Conservation (phyloP, 176 grass and related monocot species). For the Tillandsia leiboldiana region DNA sequence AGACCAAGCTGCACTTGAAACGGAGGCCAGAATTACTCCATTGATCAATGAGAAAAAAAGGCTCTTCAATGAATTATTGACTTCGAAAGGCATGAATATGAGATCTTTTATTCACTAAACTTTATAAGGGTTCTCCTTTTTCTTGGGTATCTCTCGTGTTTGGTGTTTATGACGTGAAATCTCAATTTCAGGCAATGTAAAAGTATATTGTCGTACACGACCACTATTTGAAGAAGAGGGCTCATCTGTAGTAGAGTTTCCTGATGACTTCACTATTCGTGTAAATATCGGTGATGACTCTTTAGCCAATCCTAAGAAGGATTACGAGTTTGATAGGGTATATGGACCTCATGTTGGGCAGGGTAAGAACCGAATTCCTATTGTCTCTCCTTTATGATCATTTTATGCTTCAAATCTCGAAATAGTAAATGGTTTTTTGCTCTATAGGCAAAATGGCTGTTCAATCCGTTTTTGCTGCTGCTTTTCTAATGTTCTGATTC, state of each 20-base stretch:
- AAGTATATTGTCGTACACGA: conserved; percentile 82
- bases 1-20: conserved; percentile 98
- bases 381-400: conserved; percentile 10
- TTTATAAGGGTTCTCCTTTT: conserved; percentile 17
- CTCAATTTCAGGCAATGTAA: conserved; percentile 71
- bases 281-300: conserved; percentile 88
- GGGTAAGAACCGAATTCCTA: conserved; percentile 39
- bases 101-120: conserved; percentile 9
- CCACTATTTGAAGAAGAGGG: conserved; percentile 88
- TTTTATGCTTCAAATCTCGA: not conserved
- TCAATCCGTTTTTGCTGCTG: conserved; percentile 7
- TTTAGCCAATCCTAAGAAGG: conserved; percentile 83
- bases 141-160: conserved; percentile 12
- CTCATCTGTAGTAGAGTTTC: conserved; percentile 67
- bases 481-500: conserved; percentile 15
- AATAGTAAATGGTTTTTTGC: conserved; percentile 1
- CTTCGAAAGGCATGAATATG: conserved; percentile 55
- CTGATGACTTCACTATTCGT: conserved; percentile 86
- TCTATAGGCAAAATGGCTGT: conserved; percentile 10
- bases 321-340: conserved; percentile 94
- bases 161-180: conserved; percentile 19
- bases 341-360: conserved; percentile 92
- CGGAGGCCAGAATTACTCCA: conserved; percentile 81
- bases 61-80: conserved; percentile 89
- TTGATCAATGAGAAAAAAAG: conserved; percentile 88